Evolutionary conservation across 2,329 filamentous ascomycete genomes (phyloP), one percentile per base, ranked within the genome.

Genomic region (Paecilomyces sp.): DNA sequence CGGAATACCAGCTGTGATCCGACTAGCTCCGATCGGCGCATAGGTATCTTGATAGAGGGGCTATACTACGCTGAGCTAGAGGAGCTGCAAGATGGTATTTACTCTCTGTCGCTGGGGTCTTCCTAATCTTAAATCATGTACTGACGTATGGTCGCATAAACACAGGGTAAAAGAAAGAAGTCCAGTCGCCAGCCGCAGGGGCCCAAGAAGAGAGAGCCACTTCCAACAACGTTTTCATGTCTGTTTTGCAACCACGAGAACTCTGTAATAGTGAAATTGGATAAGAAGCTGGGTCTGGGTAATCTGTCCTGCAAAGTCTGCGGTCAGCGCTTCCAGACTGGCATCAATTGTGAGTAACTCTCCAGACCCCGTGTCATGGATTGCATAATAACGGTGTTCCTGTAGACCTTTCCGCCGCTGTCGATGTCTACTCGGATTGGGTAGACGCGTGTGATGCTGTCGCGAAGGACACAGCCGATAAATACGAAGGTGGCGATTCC

Each of bases 161-260:
- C 31, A 8, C 63, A 91, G 93, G 93, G 93, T 63, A 97, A 97
- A 83, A 90, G 93, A 75, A 97, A 96, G 80, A 86, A 85, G 83
- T 89, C 89, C 28, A 89, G 91, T 58, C 84, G 86, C 71, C 92
- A 92, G 80, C 90, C 90, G 15, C 83, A 87, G 74, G 90, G 88
- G 63, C 88, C 90, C 28, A 94, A 90, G 78, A 96, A 88, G 77
- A 76, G 72, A 67, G 79, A 80, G 65, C 76, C 77, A 28, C 74
- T 81, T n/a, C 70, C 78, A 15, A 92, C 90, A 2, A 85, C 86
- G n/a, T 99, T 99, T 76, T 91, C 92, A 60, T 99, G 94, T 74
- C 87, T 99, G 54, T 99, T 99, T 79, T 99, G 94, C 82, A 97
- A 97, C 75, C 92, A 97, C 77, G 94, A 97, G 73, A 94, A 91